These are phyloP conservation scores for Exsudoporus floridanus DNA, from an alignment of 1,284 basidiomycete genomes.

Conservation along the genomic window DNA sequence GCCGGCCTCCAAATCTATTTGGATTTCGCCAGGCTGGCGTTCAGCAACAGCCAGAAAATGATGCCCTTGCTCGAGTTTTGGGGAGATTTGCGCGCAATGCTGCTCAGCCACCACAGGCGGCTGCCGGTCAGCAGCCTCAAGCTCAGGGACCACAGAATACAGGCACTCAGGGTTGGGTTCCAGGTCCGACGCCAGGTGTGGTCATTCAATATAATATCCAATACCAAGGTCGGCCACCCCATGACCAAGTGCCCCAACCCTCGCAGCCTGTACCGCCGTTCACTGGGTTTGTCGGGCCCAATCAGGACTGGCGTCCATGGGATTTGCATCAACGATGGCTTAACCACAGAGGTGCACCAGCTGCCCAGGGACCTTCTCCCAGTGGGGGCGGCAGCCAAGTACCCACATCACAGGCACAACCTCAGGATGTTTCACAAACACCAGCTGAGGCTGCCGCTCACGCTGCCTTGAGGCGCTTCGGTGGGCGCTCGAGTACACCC, in stretches of 20 bases:
- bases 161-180: constrained; percentile 30
- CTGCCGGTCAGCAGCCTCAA: constrained; percentile 19
- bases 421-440: constrained; percentile 17
- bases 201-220: constrained; percentile 60
- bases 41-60: constrained; percentile 37
- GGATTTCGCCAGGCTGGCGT: constrained; percentile 29
- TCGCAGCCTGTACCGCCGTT: constrained; percentile 46
- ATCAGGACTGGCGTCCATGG: constrained; percentile 65
- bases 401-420: constrained; percentile 16
- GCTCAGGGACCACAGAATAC: constrained; percentile 26
- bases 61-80: constrained; percentile 43
- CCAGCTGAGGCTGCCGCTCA: constrained; percentile 47
- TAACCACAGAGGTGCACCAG: constrained; percentile 11
- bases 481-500: constrained; percentile 10
- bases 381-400: constrained; percentile 7
- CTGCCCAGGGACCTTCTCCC: constrained; percentile 8
- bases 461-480: constrained; percentile 43
- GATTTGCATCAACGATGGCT: constrained; percentile 38
- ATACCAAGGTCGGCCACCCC: constrained; percentile 41
- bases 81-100: constrained; percentile 49
- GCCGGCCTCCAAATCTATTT: constrained; percentile 32
- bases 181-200: constrained; percentile 40
- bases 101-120: constrained; percentile 28
- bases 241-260: constrained; percentile 25
- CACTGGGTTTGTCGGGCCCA: constrained; percentile 60